Percentiles rank a stretch among this genome's conserved stretches.
Evolutionary conservation across 2,329 filamentous ascomycete species (phyloP).

Genomic region (Parastagonospora nodorum): DNA sequence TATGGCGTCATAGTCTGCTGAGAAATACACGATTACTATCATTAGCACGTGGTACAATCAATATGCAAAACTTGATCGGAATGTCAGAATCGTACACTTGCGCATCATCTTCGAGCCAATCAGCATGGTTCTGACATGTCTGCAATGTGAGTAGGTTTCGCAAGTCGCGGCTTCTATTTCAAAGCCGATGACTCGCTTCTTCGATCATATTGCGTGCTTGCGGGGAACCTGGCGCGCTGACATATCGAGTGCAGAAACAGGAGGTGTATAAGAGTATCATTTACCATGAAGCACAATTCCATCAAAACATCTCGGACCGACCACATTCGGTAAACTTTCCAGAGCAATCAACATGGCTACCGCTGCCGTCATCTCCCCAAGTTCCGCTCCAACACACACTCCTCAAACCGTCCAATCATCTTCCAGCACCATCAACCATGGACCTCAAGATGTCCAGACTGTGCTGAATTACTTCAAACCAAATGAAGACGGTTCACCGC

Average conservation of each 20-base stretch:
- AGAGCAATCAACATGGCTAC: constrained; percentile 27
- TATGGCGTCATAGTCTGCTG: constrained; percentile 16
- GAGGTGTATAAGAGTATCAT: background rate
- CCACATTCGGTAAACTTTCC: background rate
- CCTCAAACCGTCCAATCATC: constrained; percentile 16
- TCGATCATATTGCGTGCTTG: constrained; percentile 37
- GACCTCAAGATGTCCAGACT: constrained; percentile 32
- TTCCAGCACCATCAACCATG: background rate
- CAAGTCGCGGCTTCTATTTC: constrained; percentile 13
- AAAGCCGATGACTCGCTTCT: constrained; percentile 21
- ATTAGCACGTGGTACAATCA: background rate
- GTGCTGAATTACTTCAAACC: constrained; percentile 34
- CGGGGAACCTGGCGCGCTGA: constrained; percentile 36
- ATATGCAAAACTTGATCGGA: background rate
- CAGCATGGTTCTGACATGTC: background rate
- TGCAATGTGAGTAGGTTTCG: background rate
- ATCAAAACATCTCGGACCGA: background rate
- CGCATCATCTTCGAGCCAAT: background rate
- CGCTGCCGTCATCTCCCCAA: constrained; percentile 30
- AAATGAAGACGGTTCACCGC: constrained; percentile 37
- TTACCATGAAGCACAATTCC: background rate
- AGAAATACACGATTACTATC: background rate
- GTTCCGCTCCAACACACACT: constrained; percentile 19
- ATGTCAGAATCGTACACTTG: background rate
- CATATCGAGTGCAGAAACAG: constrained; percentile 14